These are phyloP conservation scores for Gymnopilus dilepis DNA, from an alignment of 768 basidiomycete genomes.

Conservation along the genomic window DNA sequence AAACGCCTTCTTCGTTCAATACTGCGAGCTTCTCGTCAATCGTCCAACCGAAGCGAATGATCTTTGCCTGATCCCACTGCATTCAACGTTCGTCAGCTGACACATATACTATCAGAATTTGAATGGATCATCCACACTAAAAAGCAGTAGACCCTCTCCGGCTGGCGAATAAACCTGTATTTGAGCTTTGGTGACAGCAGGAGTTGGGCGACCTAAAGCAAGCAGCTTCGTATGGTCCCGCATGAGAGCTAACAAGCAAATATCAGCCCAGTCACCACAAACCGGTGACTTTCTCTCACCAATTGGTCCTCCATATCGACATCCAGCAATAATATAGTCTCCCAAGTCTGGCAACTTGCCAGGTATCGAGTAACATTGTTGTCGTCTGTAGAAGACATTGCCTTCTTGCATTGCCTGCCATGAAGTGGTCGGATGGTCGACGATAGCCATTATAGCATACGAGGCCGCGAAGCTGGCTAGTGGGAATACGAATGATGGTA, in stretches of 20 bases:
- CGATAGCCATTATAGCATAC: constrained; percentile 33
- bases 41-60: constrained; percentile 86
- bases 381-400: constrained; percentile 84
- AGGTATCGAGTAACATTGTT: constrained; percentile 82
- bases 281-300: constrained; percentile 48
- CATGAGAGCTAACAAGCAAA: constrained; percentile 70
- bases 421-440: constrained; percentile 76
- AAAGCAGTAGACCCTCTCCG: constrained; percentile 69
- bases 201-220: constrained; percentile 62
- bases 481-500: too few relatives aligned
- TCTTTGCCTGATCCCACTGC: constrained; percentile 90
- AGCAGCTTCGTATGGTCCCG: constrained; percentile 83
- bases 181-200: constrained; percentile 73
- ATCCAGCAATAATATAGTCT: constrained; percentile 82
- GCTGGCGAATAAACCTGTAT: constrained; percentile 89
- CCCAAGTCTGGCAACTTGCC: constrained; percentile 79
- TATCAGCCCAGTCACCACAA: background rate
- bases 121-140: constrained; percentile 66
- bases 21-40: constrained; percentile 81
- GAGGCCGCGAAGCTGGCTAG: too few relatives aligned
- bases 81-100: constrained; percentile 20
- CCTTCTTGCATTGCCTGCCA: constrained; percentile 95
- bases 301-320: constrained; percentile 87
- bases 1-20: constrained; percentile 90
- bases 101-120: constrained; percentile 7